These are phyloP conservation scores for Pseudocercospora cruenta DNA, from an alignment of 2,329 filamentous ascomycete genomes.

Conservation along the genomic window DNA sequence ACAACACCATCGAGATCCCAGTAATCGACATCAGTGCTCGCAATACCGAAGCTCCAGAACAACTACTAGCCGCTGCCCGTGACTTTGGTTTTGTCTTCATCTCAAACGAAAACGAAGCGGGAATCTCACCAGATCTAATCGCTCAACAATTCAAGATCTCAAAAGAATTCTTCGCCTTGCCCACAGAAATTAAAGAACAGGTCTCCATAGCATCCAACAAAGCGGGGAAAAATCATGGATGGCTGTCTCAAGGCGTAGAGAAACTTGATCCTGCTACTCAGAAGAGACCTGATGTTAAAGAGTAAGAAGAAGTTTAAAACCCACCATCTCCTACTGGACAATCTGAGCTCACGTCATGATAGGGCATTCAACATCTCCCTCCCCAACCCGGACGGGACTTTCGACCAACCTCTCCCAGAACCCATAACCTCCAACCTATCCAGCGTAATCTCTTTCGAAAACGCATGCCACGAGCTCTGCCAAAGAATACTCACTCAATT, in stretches of 20 bases:
- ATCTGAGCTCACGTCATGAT: conserved; percentile 6
- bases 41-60: conserved; percentile 63
- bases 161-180: conserved; percentile 70
- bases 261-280: conserved; percentile 84
- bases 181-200: conserved; percentile 70
- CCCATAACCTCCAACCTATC: conserved; percentile 63
- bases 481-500: conserved; percentile 74
- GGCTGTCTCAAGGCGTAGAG: conserved; percentile 85
- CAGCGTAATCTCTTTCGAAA: conserved; percentile 68
- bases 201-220: conserved; percentile 71
- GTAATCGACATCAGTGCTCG: conserved; percentile 77
- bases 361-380: conserved; percentile 92
- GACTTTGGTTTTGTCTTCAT: conserved; percentile 91
- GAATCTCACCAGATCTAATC: conserved; percentile 67
- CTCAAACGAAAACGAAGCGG: conserved; percentile 66
- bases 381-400: conserved; percentile 64
- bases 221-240: conserved; percentile 75
- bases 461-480: conserved; percentile 73
- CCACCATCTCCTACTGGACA: too few species aligned
- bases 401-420: conserved; percentile 75
- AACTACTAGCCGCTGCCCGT: conserved; percentile 76
- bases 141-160: conserved; percentile 75
- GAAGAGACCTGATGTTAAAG: conserved; percentile 75
- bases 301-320: too few species aligned
- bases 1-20: conserved; percentile 60